Conservation (phyloP, 148 eudicot species). For the Heliamphora exappendiculata region DNA sequence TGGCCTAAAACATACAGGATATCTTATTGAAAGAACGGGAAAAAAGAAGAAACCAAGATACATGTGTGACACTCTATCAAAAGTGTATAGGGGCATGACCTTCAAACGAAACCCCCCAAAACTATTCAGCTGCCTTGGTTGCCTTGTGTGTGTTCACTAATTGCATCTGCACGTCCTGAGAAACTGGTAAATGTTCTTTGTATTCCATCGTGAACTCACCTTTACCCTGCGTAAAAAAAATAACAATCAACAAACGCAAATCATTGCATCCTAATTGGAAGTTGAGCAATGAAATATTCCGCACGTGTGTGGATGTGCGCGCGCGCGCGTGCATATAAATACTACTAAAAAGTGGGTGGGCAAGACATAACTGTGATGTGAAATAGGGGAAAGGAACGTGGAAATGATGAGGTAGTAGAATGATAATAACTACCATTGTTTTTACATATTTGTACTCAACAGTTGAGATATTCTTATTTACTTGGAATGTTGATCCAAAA, state of each 20-base stretch:
- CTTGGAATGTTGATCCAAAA: too few relatives aligned
- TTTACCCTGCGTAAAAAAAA: constrained; percentile 64
- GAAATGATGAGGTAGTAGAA: too few relatives aligned
- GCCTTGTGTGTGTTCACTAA: constrained; percentile 67
- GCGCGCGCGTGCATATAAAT: too few relatives aligned
- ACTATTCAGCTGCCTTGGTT: constrained; percentile 41
- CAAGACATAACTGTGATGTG: too few relatives aligned
- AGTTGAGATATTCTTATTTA: too few relatives aligned
- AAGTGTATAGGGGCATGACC: not conserved
- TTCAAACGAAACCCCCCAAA: not conserved
- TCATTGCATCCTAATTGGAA: not conserved
- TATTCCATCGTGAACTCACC: constrained; percentile 99
- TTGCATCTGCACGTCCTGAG: constrained; percentile 81
- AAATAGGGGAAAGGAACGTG: too few relatives aligned
- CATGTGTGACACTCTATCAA: constrained; percentile 17
- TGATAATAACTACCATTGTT: too few relatives aligned
- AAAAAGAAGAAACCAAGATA: not conserved
- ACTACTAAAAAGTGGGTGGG: too few relatives aligned
- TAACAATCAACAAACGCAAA: constrained; percentile 3
- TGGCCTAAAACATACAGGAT: not conserved
- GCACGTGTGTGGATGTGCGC: too few relatives aligned
- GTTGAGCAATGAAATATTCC: not conserved
- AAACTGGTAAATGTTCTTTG: constrained; percentile 77
- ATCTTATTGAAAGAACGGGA: too few relatives aligned
- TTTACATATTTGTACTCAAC: too few relatives aligned